Base-by-base conservation (phyloP, 164 flowering plant species). In the Chloranthus sessilifolius region DNA sequence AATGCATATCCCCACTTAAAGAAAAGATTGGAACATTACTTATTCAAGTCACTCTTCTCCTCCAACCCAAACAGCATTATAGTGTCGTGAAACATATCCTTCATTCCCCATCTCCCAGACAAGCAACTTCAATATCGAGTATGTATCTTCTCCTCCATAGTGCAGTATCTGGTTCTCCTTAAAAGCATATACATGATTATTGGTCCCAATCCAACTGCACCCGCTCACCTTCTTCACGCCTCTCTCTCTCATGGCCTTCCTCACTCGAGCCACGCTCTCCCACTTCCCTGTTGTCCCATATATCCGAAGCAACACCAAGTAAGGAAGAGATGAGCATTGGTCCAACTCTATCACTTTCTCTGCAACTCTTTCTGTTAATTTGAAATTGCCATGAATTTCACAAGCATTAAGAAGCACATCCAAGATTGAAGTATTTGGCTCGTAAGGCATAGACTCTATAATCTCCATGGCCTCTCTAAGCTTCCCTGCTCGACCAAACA, bases 181-280 rank as follows among this genome's bases (percentile, higher is more conserved):
- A 31, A 80, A 85, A 49, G 33, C 50, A 61, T 49, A 42, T 0
- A 69, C 47, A 26, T 43, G 52, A 56, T 62, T 63, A 52, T 50
- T 74, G 30, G 78, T 56, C 40, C 70, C 74, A 61, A 85, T 71
- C 76, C 74, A 68, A 53, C 85, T 78, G 51, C 74, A 70, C 4
- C 71, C 87, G 43, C 19, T 58, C 43, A 60, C 62, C 44, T 62
- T 63, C 42, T 47, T 56, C 21, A 56, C 42, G 7, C 49, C 43
- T 47, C 64, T 67, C 62, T 66, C 69, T 44, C 67, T 57, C 73
- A 82, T 65, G 56, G 47, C 53, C 44, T 59, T 68, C 52, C 46
- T 76, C 25, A 80, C 61, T 41, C 79, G 65, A 40, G 75, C 71
- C 56, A 74, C 17, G n/a, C 74, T 71, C 56, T 78, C 89, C 95